phyloP scores from a whole-genome alignment of 2,329 filamentous ascomycete species.

The Penicillium sp. region DNA sequence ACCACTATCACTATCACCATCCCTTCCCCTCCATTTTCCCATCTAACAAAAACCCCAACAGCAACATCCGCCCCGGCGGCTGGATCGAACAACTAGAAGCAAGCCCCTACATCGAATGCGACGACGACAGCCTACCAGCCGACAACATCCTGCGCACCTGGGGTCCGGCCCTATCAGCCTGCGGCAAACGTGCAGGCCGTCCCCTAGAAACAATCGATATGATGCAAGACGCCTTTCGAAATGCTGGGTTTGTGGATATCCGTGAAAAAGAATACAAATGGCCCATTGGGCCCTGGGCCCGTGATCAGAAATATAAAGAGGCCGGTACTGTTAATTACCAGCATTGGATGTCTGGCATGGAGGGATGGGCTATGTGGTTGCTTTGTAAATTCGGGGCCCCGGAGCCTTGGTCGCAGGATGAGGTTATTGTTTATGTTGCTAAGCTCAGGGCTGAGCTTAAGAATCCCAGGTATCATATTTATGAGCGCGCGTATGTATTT shows the following conservation, averaged over 20 bases:
- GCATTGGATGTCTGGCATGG: slow-evolving; percentile 31
- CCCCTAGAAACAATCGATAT: slow-evolving; percentile 24
- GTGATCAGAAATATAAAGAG: slow-evolving; percentile 30
- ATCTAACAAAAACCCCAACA: neutral
- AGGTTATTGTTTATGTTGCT: slow-evolving; percentile 23
- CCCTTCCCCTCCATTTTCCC: no score
- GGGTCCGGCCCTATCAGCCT: slow-evolving; percentile 19
- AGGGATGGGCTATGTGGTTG: slow-evolving; percentile 31
- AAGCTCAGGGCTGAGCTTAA: slow-evolving; percentile 22
- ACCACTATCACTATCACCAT: no score
- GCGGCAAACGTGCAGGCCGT: slow-evolving; percentile 25
- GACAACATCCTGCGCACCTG: slow-evolving; percentile 18
- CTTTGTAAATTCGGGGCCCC: slow-evolving; percentile 27
- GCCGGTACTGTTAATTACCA: slow-evolving; percentile 43
- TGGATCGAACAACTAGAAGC: slow-evolving; percentile 26
- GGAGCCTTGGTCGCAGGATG: slow-evolving; percentile 18
- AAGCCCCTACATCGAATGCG: slow-evolving; percentile 18
- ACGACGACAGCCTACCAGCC: slow-evolving; percentile 18
- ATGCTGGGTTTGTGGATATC: slow-evolving; percentile 35
- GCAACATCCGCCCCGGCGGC: slow-evolving; percentile 22
- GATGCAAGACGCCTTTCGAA: slow-evolving; percentile 24
- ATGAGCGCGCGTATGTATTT: slow-evolving; percentile 21
- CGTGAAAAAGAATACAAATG: slow-evolving; percentile 30
- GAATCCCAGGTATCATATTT: slow-evolving; percentile 20
- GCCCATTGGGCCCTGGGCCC: slow-evolving; percentile 35